These are phyloP conservation scores for Debaryomycetaceae sp. DNA, from an alignment of 1,139 yeast genomes.

Conservation along the genomic window DNA sequence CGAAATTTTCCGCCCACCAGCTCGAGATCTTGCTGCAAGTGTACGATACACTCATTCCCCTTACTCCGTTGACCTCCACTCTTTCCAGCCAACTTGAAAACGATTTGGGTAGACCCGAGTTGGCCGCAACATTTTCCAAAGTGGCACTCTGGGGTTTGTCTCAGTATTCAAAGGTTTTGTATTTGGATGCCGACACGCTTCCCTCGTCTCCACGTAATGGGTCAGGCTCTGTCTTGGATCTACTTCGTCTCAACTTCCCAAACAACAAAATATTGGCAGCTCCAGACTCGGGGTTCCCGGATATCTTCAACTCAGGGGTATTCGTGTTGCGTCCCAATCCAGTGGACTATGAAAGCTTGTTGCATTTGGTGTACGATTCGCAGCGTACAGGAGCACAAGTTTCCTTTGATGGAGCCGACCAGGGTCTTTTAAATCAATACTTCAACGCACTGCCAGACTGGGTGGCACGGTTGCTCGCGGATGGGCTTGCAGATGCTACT, in stretches of 20 bases:
- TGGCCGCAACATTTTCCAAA: conserved; percentile 68
- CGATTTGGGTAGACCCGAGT: conserved; percentile 67
- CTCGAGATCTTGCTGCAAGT: conserved; percentile 20
- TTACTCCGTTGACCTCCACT: conserved; percentile 23
- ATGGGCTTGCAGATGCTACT: conserved; percentile 1
- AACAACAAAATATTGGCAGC: conserved; percentile 56
- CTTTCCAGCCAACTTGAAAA: conserved; percentile 22
- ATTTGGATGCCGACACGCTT: conserved; percentile 79
- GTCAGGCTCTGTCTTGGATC: conserved; percentile 34
- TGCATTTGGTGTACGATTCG: conserved; percentile 25
- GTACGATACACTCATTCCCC: conserved; percentile 32
- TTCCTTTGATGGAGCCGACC: conserved; percentile 94
- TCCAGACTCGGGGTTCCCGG: conserved; percentile 97
- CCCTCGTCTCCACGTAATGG: conserved; percentile 43
- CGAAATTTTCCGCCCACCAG: conserved; percentile 25
- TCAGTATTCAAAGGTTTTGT: conserved; percentile 60
- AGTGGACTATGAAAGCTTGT: conserved; percentile 41
- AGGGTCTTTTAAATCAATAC: conserved; percentile 82
- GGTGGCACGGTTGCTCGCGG: conserved; percentile 22
- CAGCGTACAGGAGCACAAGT: conserved; percentile 22
- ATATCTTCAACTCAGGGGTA: conserved; percentile 87
- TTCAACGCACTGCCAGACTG: conserved; percentile 52
- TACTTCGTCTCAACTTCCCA: conserved; percentile 28
- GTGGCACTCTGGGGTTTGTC: conserved; percentile 64
- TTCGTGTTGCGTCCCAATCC: conserved; percentile 60